Base-by-base conservation (phyloP, 495 filamentous ascomycete species). In the Lichina pygmaea region DNA sequence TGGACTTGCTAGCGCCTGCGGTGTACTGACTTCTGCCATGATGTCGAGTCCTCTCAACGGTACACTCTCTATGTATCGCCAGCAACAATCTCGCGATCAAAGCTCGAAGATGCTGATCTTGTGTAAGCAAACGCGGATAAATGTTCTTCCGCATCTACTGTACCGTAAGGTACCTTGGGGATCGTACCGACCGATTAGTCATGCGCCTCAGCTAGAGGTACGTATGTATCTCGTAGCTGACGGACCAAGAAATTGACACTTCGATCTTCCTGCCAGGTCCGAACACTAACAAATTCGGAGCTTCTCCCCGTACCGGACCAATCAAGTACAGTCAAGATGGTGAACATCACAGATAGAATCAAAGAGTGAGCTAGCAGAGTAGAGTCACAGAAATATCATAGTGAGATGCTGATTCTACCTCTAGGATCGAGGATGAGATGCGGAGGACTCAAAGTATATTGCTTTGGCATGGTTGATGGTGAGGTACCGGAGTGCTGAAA, bases 391-490 rank as follows among this genome's bases (percentile, higher is more conserved):
- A 12, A 46, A 13, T n/a, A 39, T 8, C n/a, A 7, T 6, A 15
- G 8, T 43, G 11, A 13, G 33, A 15, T 17, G 41, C 46, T 48
- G 16, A 48, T 24, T 10, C 3, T 11, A 33, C n/a, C 46, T 44
- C 15, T 50, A 93, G 91, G 73, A 99, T 99, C 53, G 91, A 99
- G 71, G 86, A 89, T 67, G 91, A 99, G 78, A 99, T 99, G 91
- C 73, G 70, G 54, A 80, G 75, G 74, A 99, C 91, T 56, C 91
- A 99, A 64, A 93, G 84, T 89, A 73, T 63, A 34, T 15, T 6
- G 9, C 43, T 12, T 10, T 16, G 7, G 3, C 17, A 2, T 15
- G n/a, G 16, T 33, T 33, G n/a, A 43, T 40, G 2, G 12, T 15
- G 8, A 37, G 15, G 32, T 30, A 34, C 13, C 12, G 39, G 41